These are phyloP conservation scores for Phytophthora multivora DNA, from an alignment of 352 stramenopile genomes.

Conservation along the genomic window DNA sequence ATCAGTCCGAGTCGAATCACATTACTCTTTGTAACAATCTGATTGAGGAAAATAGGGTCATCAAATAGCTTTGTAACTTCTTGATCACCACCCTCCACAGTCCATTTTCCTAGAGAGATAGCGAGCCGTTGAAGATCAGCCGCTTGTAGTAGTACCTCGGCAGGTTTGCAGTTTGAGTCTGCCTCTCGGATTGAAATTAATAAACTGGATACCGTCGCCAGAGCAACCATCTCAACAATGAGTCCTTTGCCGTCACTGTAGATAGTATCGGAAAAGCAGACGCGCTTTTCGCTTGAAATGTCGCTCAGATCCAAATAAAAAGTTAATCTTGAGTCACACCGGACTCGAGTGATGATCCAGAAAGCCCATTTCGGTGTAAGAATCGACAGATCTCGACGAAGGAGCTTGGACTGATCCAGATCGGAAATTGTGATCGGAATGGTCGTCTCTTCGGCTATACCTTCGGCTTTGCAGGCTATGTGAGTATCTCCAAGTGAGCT, in stretches of 20 bases:
- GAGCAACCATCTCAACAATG: conserved; percentile 25
- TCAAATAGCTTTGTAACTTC: conserved; percentile 27
- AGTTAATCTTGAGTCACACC: conserved; percentile 13
- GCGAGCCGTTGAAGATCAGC: conserved; percentile 30
- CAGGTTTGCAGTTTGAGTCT: neutral
- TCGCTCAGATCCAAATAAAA: conserved; percentile 42
- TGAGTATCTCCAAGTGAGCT: conserved; percentile 39
- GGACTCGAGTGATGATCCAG: conserved; percentile 43
- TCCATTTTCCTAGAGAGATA: conserved; percentile 8
- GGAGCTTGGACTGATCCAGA: conserved; percentile 24
- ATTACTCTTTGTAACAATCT: conserved; percentile 37
- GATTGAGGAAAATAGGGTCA: conserved; percentile 40
- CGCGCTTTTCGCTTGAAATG: conserved; percentile 2
- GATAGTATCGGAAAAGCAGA: conserved; percentile 32
- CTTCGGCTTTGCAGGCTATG: conserved; percentile 29
- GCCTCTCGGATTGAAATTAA: conserved; percentile 22
- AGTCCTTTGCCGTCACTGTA: conserved; percentile 13
- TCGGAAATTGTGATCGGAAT: conserved; percentile 28
- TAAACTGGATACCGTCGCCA: conserved; percentile 25
- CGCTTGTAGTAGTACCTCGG: conserved; percentile 23
- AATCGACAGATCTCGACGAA: conserved; percentile 39
- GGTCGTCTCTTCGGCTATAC: neutral
- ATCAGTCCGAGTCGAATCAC: conserved; percentile 35
- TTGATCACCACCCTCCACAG: neutral
- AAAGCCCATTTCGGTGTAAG: conserved; percentile 43